Evolutionary conservation across 306 rosid species (phyloP), one percentile per base, ranked within the genome.

Genomic region (Fragaria iinumae): DNA sequence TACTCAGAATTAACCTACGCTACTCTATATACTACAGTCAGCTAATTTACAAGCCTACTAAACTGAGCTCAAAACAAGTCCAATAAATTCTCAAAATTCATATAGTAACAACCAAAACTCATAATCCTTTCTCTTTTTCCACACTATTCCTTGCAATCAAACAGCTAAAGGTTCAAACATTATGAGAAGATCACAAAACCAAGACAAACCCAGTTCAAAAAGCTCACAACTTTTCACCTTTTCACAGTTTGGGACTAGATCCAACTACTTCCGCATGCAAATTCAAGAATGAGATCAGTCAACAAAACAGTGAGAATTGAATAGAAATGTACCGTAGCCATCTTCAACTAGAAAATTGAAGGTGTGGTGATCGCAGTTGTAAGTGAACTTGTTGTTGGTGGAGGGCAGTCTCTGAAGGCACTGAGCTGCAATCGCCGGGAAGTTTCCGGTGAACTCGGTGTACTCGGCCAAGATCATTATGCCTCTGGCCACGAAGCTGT

Each of bases 361-460:
- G 82, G 98, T 89, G 77, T 93, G 98, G 76, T 86, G 93, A 82
- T 93, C 98, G 72, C 96, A 93, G 50, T 48, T 91, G 87, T 91
- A 93, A 60, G 92, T 93, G 90, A 93, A 93, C 89, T 85, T 93
- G 87, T 90, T 91, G 82, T 91, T 91, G 36, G 98, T 83, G 36
- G 97, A 90, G 13, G 93, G 90, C 0, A 93, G 91, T 47, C 88
- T 91, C 84, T 91, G 94, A 3, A 93, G 97, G 75, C 98, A 93
- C 88, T 90, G 94, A 62, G 88, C 85, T 10, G 98, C 98, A 84
- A 95, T 92, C 67, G 97, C 96, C 11, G 97, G 96, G 47, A 95
- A 95, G 82, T 95, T 95, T 1, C 98, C 98, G 1, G 97, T 92
- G 88, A 95, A 95, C 89, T 95, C 90, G 2, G 96, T 92, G 87